Evolutionary conservation across 2,329 filamentous ascomycete species (phyloP).

Genomic region (Aureobasidium vineae): DNA sequence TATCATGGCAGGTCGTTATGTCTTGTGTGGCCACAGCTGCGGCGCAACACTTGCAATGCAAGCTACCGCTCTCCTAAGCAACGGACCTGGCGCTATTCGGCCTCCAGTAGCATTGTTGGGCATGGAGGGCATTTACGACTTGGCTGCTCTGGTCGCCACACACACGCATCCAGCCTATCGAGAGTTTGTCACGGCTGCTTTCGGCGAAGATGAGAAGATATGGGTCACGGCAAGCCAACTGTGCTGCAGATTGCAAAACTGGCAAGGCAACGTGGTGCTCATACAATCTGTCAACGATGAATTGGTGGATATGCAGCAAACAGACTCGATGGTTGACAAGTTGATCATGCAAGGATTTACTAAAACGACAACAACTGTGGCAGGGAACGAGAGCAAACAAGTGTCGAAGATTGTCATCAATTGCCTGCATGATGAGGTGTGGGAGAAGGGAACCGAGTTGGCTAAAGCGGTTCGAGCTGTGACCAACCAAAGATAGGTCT

Average conservation of each 20-base stretch:
- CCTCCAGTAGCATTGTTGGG: conserved; percentile 57
- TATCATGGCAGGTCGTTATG: conserved; percentile 42
- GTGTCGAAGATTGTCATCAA: neutral
- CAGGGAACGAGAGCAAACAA: neutral
- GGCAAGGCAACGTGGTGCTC: conserved; percentile 46
- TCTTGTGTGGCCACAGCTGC: conserved; percentile 62
- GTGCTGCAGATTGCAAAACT: conserved; percentile 43
- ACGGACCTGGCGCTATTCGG: conserved; percentile 31
- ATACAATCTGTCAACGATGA: conserved; percentile 50
- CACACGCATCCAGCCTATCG: conserved; percentile 54
- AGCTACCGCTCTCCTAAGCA: conserved; percentile 44
- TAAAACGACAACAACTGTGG: neutral
- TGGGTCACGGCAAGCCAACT: conserved; percentile 60
- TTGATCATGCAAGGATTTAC: conserved; percentile 36
- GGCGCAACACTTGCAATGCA: conserved; percentile 65
- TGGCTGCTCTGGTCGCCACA: conserved; percentile 53
- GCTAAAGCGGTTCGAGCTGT: conserved; percentile 2
- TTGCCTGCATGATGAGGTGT: conserved; percentile 16
- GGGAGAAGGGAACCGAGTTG: conserved; percentile 1
- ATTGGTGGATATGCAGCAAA: conserved; percentile 56
- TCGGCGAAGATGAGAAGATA: conserved; percentile 45
- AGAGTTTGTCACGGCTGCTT: conserved; percentile 50
- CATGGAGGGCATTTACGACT: conserved; percentile 65
- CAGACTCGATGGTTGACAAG: conserved; percentile 54
- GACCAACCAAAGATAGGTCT: neutral